Evolutionary conservation across 1,284 basidiomycete species (phyloP).

Genomic region (Porodaedalea pini): DNA sequence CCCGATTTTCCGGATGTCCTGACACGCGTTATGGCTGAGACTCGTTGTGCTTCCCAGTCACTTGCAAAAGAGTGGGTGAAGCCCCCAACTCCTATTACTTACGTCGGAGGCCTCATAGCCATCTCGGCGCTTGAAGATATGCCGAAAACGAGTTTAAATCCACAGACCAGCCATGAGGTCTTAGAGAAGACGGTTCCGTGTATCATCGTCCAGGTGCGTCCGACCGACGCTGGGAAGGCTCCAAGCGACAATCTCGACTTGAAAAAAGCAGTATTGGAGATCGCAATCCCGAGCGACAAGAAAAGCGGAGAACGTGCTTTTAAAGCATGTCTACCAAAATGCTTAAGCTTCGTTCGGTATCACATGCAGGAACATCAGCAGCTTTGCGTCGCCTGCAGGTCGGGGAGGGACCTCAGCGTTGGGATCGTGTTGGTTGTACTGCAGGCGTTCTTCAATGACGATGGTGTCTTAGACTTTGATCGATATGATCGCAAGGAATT

Average conservation of each 20-base stretch:
- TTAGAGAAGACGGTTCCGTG: slow-evolving; percentile 25
- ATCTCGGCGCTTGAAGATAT: slow-evolving; percentile 36
- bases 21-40: slow-evolving; percentile 36
- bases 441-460: slow-evolving; percentile 54
- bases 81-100: slow-evolving; percentile 31
- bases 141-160: slow-evolving; percentile 4
- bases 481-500: slow-evolving; percentile 9
- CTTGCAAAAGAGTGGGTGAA: slow-evolving; percentile 12
- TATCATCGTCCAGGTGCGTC: background rate
- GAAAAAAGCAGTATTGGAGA: slow-evolving; percentile 25
- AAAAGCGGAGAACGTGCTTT: slow-evolving; percentile 48
- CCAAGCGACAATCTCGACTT: background rate
- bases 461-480: slow-evolving; percentile 37
- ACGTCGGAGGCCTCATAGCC: slow-evolving; percentile 37
- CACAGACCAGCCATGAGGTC: slow-evolving; percentile 13
- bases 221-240: background rate
- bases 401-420: slow-evolving; percentile 58
- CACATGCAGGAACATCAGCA: slow-evolving; percentile 36
- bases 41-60: background rate
- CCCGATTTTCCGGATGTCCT: slow-evolving; percentile 49
- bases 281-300: slow-evolving; percentile 44
- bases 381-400: slow-evolving; percentile 53
- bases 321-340: slow-evolving; percentile 44
- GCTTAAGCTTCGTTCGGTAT: slow-evolving; percentile 44
- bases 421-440: slow-evolving; percentile 59